Percentiles rank a stretch among this genome's conserved stretches.
These are phyloP conservation scores for Nothopassalora personata DNA, from an alignment of 2,329 filamentous ascomycete genomes.

Conservation along the genomic window DNA sequence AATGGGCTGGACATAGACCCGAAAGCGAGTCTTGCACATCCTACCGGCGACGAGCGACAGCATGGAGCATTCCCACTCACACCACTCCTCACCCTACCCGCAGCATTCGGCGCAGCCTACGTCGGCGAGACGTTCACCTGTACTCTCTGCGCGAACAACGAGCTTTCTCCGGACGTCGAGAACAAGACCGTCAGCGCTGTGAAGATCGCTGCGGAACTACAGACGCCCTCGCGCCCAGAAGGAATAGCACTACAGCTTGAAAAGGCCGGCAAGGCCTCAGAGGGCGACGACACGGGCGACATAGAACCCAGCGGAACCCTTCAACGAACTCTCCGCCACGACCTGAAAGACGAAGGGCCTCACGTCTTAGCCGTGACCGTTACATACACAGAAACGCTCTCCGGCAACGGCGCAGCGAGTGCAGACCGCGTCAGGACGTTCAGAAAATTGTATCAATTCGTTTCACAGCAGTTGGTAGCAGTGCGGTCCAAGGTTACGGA, in stretches of 20 bases:
- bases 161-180: conserved; percentile 45
- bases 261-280: conserved; percentile 42
- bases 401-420: conserved; percentile 42
- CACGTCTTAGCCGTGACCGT: conserved; percentile 92
- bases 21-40: conserved; percentile 71
- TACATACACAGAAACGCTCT: conserved; percentile 77
- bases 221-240: conserved; percentile 71
- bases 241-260: conserved; percentile 54
- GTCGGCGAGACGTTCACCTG: conserved; percentile 94
- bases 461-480: conserved; percentile 82
- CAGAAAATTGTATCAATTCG: conserved; percentile 92
- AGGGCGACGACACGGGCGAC: conserved; percentile 26
- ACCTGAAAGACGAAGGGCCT: conserved; percentile 88
- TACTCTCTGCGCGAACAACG: conserved; percentile 93
- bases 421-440: conserved; percentile 72
- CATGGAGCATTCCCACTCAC: conserved; percentile 50
- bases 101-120: conserved; percentile 88
- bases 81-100: conserved; percentile 71
- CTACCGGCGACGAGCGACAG: conserved; percentile 44
- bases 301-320: conserved; percentile 61
- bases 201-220: conserved; percentile 86
- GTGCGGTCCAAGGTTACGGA: conserved; percentile 83
- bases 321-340: conserved; percentile 77
- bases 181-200: conserved; percentile 63
- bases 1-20: conserved; percentile 47